phyloP scores from a whole-genome alignment of 2,329 filamentous ascomycete genomes.

The Diplodia mutila region DNA sequence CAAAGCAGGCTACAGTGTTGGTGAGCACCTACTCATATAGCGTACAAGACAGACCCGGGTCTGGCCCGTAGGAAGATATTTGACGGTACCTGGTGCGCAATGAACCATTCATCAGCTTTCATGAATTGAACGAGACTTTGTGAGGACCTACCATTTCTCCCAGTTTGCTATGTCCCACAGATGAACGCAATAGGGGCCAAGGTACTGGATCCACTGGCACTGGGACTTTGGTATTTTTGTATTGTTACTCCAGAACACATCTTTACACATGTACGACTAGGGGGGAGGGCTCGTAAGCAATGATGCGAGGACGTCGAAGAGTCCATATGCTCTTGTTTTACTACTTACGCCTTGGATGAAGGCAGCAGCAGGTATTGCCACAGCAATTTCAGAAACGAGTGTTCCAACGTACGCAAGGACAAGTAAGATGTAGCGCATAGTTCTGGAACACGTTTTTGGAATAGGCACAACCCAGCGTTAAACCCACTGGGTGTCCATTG shows the following conservation, averaged over 20 bases:
- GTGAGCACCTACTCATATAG: background rate
- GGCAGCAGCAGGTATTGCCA: background rate
- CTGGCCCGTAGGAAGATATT: slow-evolving; percentile 4
- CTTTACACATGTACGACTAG: slow-evolving; percentile 1
- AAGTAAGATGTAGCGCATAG: background rate
- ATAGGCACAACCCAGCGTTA: background rate
- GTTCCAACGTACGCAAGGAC: background rate
- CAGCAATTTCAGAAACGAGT: background rate
- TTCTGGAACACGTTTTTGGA: background rate
- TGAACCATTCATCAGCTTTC: background rate
- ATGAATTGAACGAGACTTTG: background rate
- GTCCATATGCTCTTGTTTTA: background rate
- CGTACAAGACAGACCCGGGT: background rate
- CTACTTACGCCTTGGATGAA: slow-evolving; percentile 4
- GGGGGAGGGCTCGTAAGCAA: background rate
- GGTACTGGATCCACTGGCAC: slow-evolving; percentile 5
- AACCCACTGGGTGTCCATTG: background rate
- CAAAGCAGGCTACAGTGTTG: background rate
- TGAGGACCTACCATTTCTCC: background rate
- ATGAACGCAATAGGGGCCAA: background rate
- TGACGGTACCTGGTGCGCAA: slow-evolving; percentile 3
- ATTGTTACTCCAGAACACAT: background rate
- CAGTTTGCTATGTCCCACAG: background rate
- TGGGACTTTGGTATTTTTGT: background rate
- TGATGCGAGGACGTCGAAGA: background rate